Conservation (phyloP, 2,329 filamentous ascomycete species). For the Hortaea sp. region DNA sequence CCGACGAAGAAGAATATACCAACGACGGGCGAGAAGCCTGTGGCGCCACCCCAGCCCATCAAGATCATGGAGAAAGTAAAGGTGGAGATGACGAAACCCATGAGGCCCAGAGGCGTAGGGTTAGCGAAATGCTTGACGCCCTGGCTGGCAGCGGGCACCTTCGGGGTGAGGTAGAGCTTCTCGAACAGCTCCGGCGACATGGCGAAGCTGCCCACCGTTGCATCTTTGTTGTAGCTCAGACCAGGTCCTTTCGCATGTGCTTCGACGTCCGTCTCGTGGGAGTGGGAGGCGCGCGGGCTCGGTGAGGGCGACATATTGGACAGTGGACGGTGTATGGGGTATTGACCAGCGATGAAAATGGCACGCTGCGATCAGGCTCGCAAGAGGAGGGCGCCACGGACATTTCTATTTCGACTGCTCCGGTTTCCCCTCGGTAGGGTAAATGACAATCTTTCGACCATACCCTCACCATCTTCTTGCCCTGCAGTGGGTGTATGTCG, state of each 20-base stretch:
- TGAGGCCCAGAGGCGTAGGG: constrained; percentile 20
- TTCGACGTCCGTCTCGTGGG: background rate
- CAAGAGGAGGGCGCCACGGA: too few relatives aligned
- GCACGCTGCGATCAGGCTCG: too few relatives aligned
- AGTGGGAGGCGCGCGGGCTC: background rate
- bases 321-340: too few relatives aligned
- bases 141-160: constrained; percentile 14
- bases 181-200: constrained; percentile 23
- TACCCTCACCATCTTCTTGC: too few relatives aligned
- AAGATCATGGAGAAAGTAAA: constrained; percentile 32
- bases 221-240: constrained; percentile 2
- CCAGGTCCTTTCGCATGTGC: background rate
- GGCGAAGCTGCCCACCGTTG: constrained; percentile 10
- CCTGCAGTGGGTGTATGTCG: too few relatives aligned
- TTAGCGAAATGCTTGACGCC: constrained; percentile 18
- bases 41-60: constrained; percentile 32
- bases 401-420: too few relatives aligned
- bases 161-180: constrained; percentile 22
- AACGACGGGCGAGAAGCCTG: constrained; percentile 25
- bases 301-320: too few relatives aligned
- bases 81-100: constrained; percentile 30
- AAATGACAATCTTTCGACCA: too few relatives aligned
- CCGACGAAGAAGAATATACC: constrained; percentile 37
- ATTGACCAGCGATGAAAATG: too few relatives aligned
- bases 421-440: too few relatives aligned